Percentiles rank a stretch among this genome's conserved stretches.
Conservation (phyloP, 1,139 yeast species). For the Candida sp. region DNA sequence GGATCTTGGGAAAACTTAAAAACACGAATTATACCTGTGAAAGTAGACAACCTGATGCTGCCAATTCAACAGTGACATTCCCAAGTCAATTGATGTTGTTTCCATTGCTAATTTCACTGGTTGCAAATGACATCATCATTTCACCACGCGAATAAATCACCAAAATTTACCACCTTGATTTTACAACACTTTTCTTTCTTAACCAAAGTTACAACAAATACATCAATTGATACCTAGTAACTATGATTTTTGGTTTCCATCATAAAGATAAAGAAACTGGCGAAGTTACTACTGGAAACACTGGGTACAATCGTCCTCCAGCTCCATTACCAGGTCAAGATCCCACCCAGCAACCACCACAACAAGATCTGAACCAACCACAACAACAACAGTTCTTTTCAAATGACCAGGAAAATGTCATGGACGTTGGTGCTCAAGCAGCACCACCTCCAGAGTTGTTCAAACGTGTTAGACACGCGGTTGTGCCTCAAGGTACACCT, state of each 20-base stretch:
- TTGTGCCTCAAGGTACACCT: constrained; percentile 21
- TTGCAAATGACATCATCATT: not conserved
- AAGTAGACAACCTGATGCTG: not conserved
- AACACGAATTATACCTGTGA: too few relatives aligned
- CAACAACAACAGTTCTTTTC: not conserved
- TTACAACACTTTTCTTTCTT: not conserved
- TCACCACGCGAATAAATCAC: not conserved
- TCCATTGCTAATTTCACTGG: not conserved
- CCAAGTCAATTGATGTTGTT: not conserved
- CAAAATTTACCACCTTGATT: not conserved
- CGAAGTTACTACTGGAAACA: not conserved
- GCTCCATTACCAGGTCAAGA: constrained; percentile 3
- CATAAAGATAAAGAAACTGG: constrained; percentile 1
- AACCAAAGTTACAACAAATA: not conserved
- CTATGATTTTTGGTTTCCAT: not conserved
- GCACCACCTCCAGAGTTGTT: constrained; percentile 22
- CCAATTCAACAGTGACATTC: not conserved
- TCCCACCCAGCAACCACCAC: not conserved
- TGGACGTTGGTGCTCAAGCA: constrained; percentile 13
- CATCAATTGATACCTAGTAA: not conserved
- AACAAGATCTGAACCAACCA: not conserved
- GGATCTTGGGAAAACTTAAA: too few relatives aligned
- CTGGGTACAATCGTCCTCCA: constrained; percentile 2
- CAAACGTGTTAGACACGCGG: constrained; percentile 17
- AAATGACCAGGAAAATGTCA: not conserved